Evolutionary conservation across 2,329 filamentous ascomycete species (phyloP).

Genomic region (Cladophialophora exuberans): DNA sequence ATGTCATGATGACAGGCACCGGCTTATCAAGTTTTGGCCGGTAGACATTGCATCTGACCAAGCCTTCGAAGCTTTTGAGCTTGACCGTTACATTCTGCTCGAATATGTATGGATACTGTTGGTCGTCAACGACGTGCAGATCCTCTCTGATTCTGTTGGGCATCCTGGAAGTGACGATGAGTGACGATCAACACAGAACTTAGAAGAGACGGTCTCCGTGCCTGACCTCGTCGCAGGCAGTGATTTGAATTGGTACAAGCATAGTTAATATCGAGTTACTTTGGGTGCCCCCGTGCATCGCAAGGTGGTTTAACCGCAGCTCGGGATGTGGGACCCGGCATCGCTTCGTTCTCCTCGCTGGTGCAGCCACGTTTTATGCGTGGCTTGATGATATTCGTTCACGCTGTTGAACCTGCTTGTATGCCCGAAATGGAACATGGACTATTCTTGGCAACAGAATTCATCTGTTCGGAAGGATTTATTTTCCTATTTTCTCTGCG

Average conservation of each 20-base stretch:
- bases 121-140: slow-evolving; percentile 33
- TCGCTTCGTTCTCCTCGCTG: neutral
- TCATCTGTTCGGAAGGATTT: neutral
- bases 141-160: slow-evolving; percentile 21
- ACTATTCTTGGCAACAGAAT: neutral
- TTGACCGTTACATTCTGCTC: slow-evolving; percentile 54
- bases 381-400: neutral
- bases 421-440: neutral
- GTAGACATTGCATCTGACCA: slow-evolving; percentile 57
- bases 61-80: slow-evolving; percentile 44
- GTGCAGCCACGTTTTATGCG: neutral
- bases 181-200: too few relatives aligned
- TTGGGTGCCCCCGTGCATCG: too few relatives aligned
- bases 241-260: too few relatives aligned
- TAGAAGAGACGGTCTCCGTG: too few relatives aligned
- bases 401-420: neutral
- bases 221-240: too few relatives aligned
- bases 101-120: slow-evolving; percentile 50
- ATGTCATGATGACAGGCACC: slow-evolving; percentile 67
- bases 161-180: slow-evolving; percentile 8
- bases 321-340: neutral
- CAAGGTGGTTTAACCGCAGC: neutral
- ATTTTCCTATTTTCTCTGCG: neutral
- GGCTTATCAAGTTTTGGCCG: slow-evolving; percentile 47
- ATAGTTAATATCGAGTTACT: too few relatives aligned